A percentile compares a stretch with the other conserved stretches of the same genome.
phyloP scores from a whole-genome alignment of 192 early-diverging fungal genomes.

The Dissophora globulifera region DNA sequence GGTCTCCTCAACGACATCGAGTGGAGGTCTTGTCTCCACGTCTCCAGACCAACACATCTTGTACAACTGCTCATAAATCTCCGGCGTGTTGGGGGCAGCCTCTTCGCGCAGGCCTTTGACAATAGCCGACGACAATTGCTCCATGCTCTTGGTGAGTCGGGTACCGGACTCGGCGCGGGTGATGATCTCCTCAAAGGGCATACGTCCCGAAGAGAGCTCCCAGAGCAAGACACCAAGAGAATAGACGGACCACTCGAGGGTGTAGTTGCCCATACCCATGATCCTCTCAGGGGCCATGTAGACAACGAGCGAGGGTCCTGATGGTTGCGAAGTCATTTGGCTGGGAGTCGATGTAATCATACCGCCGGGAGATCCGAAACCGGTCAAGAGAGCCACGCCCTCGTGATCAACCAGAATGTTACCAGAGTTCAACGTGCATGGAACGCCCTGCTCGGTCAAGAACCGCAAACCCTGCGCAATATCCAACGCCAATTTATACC shows the following conservation, averaged over 20 bases:
- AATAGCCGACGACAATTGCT: conserved; percentile 35
- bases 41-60: conserved; percentile 50
- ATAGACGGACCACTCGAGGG: conserved; percentile 34
- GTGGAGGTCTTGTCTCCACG: conserved; percentile 28
- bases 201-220: conserved; percentile 43
- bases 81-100: conserved; percentile 38
- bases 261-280: conserved; percentile 8
- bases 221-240: conserved; percentile 43
- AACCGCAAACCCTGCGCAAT: conserved; percentile 41
- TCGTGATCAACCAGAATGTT: conserved; percentile 40
- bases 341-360: conserved; percentile 36
- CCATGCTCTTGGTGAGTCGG: conserved; percentile 45
- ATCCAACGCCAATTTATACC: conserved; percentile 39
- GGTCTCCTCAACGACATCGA: conserved; percentile 46
- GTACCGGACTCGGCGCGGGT: conserved; percentile 45
- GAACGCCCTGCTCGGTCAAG: conserved; percentile 18
- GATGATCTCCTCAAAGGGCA: conserved; percentile 47
- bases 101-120: conserved; percentile 43
- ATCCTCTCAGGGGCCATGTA: conserved; percentile 45
- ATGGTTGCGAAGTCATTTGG: conserved; percentile 38
- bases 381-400: conserved; percentile 40
- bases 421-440: conserved; percentile 36
- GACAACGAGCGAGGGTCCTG: conserved; percentile 26
- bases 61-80: conserved; percentile 51
- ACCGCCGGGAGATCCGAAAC: conserved; percentile 17